Evolutionary conservation across 441 rosid genomes (phyloP), one percentile per base, ranked within the genome.

Genomic region (Erodium chrysanthum): DNA sequence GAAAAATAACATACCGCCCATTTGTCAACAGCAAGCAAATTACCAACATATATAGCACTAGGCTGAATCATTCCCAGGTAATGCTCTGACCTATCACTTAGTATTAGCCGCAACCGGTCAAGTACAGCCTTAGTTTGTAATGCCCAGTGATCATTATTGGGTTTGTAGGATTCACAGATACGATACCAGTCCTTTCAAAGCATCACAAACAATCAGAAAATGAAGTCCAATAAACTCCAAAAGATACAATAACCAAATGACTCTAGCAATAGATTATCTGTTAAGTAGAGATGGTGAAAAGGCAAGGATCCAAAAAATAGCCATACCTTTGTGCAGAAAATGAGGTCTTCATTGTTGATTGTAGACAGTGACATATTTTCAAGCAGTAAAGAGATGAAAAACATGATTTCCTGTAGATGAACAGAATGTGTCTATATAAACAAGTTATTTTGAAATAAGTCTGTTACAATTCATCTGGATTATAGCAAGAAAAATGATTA

Each of bases 81-180:
- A 40, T 75, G 70, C 71, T 79, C 85, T 33, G 88, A 83, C 76
- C 80, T 88, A 73, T 84, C 85, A 66, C 86, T 84, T 77, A 88
- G 88, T 72, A 79, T 75, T 67, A 88, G 83, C 60, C 78, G 92
- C 66, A 88, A 72, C 56, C 90, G 84, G 73, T 88, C 91, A 72
- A 90, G 85, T 66, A 85, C 73, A 68, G 95, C 86, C 77, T 88
- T 90, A 67, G 97, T 79, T 71, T 86, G 91, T 72, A 88, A 78
- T 71, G 89, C 89, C 95, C 95, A 90, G 72, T 78, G 86, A 72
- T 72, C 78, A 80, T 84, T 88, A 80, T 74, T 77, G 68, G 75
- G 74, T 72, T 71, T 84, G 79, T 80, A 82, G 71, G 83, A 69
- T 75, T 74, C 86, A 40, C 80, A 70, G 63, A 85, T 76, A 18